Evolutionary conservation across 352 stramenopile species (phyloP).

Genomic region (Plasmopara viticola): DNA sequence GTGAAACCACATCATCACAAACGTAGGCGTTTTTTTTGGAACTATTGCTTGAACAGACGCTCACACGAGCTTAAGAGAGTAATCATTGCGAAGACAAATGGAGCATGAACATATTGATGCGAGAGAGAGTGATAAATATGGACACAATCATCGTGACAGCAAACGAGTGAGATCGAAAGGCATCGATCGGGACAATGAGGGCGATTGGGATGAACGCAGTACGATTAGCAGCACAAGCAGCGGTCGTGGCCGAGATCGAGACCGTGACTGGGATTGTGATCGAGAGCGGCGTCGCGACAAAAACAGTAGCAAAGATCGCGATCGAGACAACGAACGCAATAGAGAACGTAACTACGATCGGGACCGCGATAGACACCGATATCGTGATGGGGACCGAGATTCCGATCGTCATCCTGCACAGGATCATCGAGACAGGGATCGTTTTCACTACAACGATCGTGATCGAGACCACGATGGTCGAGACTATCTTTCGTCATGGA

Average conservation of each 20-base stretch:
- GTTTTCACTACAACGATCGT: slow-evolving; percentile 19
- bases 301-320: background rate
- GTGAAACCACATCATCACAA: no score
- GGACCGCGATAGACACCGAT: slow-evolving; percentile 30
- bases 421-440: slow-evolving; percentile 29
- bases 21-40: background rate
- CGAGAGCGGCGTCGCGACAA: background rate
- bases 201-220: slow-evolving; percentile 27
- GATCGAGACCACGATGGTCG: slow-evolving; percentile 26
- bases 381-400: slow-evolving; percentile 28
- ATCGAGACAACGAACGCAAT: slow-evolving; percentile 27
- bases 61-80: background rate
- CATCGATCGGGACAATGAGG: slow-evolving; percentile 11
- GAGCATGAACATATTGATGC: slow-evolving; percentile 27
- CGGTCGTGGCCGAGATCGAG: slow-evolving; percentile 19
- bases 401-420: slow-evolving; percentile 24
- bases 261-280: slow-evolving; percentile 21
- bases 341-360: slow-evolving; percentile 26
- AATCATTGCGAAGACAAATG: slow-evolving; percentile 17
- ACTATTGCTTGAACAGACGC: background rate
- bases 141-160: slow-evolving; percentile 16
- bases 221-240: slow-evolving; percentile 21
- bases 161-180: slow-evolving; percentile 20
- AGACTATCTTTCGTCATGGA: slow-evolving; percentile 21
- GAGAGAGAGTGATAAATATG: slow-evolving; percentile 15